Evolutionary conservation across 352 stramenopile species (phyloP).

Genomic region (Globisporangium alternatum): DNA sequence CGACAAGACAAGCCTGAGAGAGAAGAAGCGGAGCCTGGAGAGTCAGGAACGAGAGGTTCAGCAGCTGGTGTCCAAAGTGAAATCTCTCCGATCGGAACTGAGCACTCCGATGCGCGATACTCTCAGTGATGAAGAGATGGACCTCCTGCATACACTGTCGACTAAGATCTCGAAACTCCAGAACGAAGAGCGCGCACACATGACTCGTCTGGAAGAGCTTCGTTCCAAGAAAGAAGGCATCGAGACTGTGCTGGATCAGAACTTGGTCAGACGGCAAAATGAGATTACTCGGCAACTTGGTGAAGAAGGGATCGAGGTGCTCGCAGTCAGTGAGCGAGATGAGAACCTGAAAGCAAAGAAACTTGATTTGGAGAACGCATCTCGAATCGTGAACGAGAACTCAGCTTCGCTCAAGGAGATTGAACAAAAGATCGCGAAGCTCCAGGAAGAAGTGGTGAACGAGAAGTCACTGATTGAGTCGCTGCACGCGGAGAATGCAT

Average conservation of each 20-base stretch:
- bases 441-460: constrained; percentile 50
- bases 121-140: constrained; percentile 51
- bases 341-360: constrained; percentile 85
- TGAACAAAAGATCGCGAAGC: constrained; percentile 48
- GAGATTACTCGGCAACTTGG: constrained; percentile 62
- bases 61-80: constrained; percentile 50
- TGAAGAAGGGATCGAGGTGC: constrained; percentile 54
- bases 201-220: constrained; percentile 84
- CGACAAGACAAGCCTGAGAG: constrained; percentile 46
- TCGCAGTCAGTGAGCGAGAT: constrained; percentile 58
- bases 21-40: constrained; percentile 56
- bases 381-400: constrained; percentile 65
- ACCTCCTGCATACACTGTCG: constrained; percentile 57
- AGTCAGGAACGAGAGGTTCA: constrained; percentile 64
- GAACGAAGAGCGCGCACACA: constrained; percentile 84
- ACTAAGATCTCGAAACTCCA: constrained; percentile 75
- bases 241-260: constrained; percentile 90
- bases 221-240: constrained; percentile 85
- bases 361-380: constrained; percentile 87
- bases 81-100: constrained; percentile 55
- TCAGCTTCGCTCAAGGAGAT: constrained; percentile 52
- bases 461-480: constrained; percentile 47
- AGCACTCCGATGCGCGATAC: constrained; percentile 74
- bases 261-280: constrained; percentile 86
- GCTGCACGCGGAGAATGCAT: constrained; percentile 54